Base-by-base conservation (phyloP, 2,329 filamentous ascomycete species). In the Bipolaris sorokiniana region DNA sequence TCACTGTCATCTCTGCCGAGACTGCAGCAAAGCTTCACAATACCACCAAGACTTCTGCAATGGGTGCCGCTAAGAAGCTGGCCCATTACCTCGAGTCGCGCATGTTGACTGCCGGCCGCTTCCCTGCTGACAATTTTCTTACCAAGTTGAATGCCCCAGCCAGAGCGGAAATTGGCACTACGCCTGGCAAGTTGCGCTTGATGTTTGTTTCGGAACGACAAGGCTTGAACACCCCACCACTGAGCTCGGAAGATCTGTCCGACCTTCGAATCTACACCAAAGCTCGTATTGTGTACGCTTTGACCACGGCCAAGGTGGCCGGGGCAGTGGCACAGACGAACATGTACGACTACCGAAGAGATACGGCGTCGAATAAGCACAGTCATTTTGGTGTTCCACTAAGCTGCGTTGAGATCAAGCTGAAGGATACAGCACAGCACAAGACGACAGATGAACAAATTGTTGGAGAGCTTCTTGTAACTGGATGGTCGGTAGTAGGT, bases 251-350 rank as follows among this genome's bases (percentile, higher is more conserved):
- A 20, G 85, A 88, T 48, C 82, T 98, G 38, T 91, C 90, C 0
- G 91, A 97, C 70, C 78, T 98, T 55, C 87, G 93, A 44, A 84
- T 96, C 50, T 91, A 92, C 75, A 91, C 90, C 1, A 86, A 89
- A 26, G 89, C 92, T 1, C 86, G 92, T 49, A 82, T 97, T 54
- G 83, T 96, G 48, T 97, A 98, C 75, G 93, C 92, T 3, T 82
- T 99, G 52, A 90, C 92, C 16, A 88, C 90, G 0, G 82, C 91
- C 22, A 86, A 86, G 59, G 90, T 98, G n/a, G 94, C 93, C 2
- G 95, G 95, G 36, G 89, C 93, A 0, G 86, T 96, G n/a, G 82
- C 89, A 1, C 94, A 98, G 78, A 96, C 91, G 7, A 88, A 91
- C 59, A 83, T 93, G 37, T 96, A 91, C 71, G 94, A 98, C 74